Conservation (phyloP, 768 basidiomycete genomes). For the Punctularia strigosozonata region DNA sequence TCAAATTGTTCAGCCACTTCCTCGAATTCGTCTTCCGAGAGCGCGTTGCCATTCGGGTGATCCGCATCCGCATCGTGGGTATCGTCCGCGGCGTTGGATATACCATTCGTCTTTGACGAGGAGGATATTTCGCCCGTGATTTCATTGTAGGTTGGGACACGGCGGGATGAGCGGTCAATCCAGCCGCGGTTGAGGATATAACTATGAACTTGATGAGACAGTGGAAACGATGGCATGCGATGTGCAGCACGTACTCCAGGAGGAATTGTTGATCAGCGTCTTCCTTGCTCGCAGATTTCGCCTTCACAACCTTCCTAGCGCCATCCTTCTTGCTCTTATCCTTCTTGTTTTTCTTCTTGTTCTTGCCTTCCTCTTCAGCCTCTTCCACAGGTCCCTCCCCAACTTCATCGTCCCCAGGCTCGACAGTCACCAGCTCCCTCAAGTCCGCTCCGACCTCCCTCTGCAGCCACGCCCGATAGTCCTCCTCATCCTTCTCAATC, state of each 20-base stretch:
- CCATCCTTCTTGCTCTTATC: slow-evolving; percentile 22
- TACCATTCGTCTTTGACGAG: slow-evolving; percentile 17
- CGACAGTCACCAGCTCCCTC: slow-evolving; percentile 51
- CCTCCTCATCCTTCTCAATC: slow-evolving; percentile 65
- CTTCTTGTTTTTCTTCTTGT: slow-evolving; percentile 15
- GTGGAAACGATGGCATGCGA: background rate
- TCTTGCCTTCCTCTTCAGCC: slow-evolving; percentile 13
- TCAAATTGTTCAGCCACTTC: slow-evolving; percentile 89
- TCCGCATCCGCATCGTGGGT: slow-evolving; percentile 17
- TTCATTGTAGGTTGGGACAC: slow-evolving; percentile 80
- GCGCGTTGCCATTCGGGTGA: slow-evolving; percentile 18
- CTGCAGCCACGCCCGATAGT: slow-evolving; percentile 74
- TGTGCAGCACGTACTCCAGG: slow-evolving; percentile 53
- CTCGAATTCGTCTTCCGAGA: slow-evolving; percentile 65
- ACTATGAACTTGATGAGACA: slow-evolving; percentile 34
- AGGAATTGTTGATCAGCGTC: slow-evolving; percentile 80
- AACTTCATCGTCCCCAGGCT: slow-evolving; percentile 14
- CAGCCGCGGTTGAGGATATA: slow-evolving; percentile 97
- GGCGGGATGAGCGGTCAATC: slow-evolving; percentile 70
- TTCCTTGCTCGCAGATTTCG: slow-evolving; percentile 27
- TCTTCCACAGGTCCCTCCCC: slow-evolving; percentile 14
- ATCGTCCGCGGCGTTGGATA: slow-evolving; percentile 10
- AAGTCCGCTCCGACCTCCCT: slow-evolving; percentile 75
- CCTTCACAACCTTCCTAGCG: slow-evolving; percentile 13
- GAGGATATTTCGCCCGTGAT: slow-evolving; percentile 31